A percentile compares a stretch with the other conserved stretches of the same genome.
Evolutionary conservation across 2,329 filamentous ascomycete genomes (phyloP).

Genomic region (Arachnomyces sp.): DNA sequence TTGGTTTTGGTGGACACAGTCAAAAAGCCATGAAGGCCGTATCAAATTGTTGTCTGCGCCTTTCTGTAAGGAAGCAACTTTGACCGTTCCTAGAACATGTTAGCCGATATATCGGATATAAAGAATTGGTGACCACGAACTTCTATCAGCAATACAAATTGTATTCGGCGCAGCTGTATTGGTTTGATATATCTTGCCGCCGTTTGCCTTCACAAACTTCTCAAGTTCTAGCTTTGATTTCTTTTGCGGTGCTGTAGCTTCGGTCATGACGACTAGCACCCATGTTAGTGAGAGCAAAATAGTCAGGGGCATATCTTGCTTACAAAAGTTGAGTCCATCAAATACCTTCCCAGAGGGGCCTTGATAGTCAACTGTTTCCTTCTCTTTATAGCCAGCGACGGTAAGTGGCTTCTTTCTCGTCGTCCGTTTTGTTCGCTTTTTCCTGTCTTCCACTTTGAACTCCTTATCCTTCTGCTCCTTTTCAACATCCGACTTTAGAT

Average conservation of each 20-base stretch:
- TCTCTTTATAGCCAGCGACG: slow-evolving; percentile 62
- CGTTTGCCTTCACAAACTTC: slow-evolving; percentile 71
- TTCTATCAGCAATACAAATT: slow-evolving; percentile 72
- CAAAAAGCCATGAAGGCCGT: slow-evolving; percentile 71
- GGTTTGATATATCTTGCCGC: slow-evolving; percentile 70
- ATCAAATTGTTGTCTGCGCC: slow-evolving; percentile 64
- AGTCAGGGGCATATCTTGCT: slow-evolving; percentile 9
- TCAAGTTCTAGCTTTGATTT: slow-evolving; percentile 75
- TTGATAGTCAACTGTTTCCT: slow-evolving; percentile 45
- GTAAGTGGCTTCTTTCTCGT: slow-evolving; percentile 58
- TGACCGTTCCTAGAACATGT: slow-evolving; percentile 53
- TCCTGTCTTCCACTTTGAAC: slow-evolving; percentile 65
- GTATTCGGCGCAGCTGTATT: slow-evolving; percentile 56
- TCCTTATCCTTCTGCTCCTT: slow-evolving; percentile 65
- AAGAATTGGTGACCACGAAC: slow-evolving; percentile 23
- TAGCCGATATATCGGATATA: neutral
- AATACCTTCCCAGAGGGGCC: slow-evolving; percentile 61
- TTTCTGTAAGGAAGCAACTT: slow-evolving; percentile 76
- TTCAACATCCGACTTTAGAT: slow-evolving; percentile 61
- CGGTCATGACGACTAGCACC: slow-evolving; percentile 59
- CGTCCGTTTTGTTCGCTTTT: slow-evolving; percentile 53
- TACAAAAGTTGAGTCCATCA: slow-evolving; percentile 66
- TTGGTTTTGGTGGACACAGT: slow-evolving; percentile 62
- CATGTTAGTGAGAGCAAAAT: slow-evolving; percentile 7
- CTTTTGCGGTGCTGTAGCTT: slow-evolving; percentile 61